Conservation (phyloP, 2,329 filamentous ascomycete species). For the Xylariaceae sp. region DNA sequence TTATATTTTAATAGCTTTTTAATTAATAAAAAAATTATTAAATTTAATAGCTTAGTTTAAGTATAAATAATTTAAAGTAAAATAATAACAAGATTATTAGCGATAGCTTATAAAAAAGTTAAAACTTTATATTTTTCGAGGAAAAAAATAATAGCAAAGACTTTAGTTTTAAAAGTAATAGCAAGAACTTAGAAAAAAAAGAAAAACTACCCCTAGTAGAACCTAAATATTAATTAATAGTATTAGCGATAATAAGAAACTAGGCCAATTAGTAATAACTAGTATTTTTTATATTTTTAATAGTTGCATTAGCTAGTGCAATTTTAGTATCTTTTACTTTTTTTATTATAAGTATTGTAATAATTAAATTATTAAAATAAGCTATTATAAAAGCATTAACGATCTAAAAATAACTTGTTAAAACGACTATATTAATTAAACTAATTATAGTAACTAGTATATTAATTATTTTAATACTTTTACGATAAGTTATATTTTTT, state of each 20-base stretch:
- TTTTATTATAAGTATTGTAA: background rate
- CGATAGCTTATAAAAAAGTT: background rate
- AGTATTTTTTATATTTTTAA: too few relatives aligned
- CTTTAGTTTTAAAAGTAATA: background rate
- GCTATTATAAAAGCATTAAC: background rate
- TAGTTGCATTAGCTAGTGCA: too few relatives aligned
- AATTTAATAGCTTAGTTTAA: background rate
- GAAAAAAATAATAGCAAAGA: background rate
- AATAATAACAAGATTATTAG: background rate
- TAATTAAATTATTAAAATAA: background rate
- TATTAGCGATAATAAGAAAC: background rate
- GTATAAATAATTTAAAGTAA: constrained; percentile 2
- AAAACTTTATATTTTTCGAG: background rate
- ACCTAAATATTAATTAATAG: too few relatives aligned
- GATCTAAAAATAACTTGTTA: background rate
- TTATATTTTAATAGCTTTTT: background rate
- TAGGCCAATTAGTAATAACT: too few relatives aligned
- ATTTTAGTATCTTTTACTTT: too few relatives aligned
- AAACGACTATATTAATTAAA: background rate
- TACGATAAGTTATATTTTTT: background rate
- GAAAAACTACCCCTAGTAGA: background rate
- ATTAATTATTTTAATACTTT: background rate
- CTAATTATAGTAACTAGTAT: background rate
- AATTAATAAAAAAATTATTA: background rate
- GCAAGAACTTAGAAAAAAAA: background rate